A percentile compares a stretch with the other conserved stretches of the same genome.
Evolutionary conservation across 176 grass and related monocot species (phyloP).

Genomic region (Chloris gayana): DNA sequence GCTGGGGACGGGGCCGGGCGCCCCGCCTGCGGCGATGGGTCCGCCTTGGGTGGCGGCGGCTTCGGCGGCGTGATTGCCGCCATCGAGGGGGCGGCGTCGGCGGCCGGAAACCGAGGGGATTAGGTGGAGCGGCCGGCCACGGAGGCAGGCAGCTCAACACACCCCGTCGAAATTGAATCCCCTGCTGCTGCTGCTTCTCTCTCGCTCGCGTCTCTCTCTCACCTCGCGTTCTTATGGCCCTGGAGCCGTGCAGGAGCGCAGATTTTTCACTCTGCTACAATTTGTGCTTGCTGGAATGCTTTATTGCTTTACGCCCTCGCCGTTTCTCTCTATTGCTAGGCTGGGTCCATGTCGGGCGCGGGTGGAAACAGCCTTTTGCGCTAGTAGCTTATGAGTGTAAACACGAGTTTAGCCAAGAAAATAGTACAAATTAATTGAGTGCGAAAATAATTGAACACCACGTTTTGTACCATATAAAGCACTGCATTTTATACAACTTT

Average conservation of each 20-base stretch:
- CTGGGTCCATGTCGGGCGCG: conserved; percentile 10
- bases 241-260: not conserved
- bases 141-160: conserved; percentile 22
- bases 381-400: not conserved
- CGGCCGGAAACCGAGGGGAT: not conserved
- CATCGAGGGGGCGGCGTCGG: conserved; percentile 25
- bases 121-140: conserved; percentile 26
- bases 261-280: not conserved
- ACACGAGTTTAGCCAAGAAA: not conserved
- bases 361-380: not conserved
- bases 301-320: conserved; percentile 14
- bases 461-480: too few relatives aligned
- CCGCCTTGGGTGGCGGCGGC: not conserved
- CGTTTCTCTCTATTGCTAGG: conserved; percentile 33
- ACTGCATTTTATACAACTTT: not conserved
- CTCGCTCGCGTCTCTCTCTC: conserved; percentile 1
- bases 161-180: not conserved
- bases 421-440: not conserved
- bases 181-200: not conserved
- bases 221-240: not conserved
- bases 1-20: conserved; percentile 28
- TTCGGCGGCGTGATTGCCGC: conserved; percentile 32
- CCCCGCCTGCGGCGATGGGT: conserved; percentile 23
- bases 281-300: not conserved
- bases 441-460: not conserved